Evolutionary conservation across 805 yeast species (phyloP).

Genomic region (Saccharomycopsis oosterbeekiorum): DNA sequence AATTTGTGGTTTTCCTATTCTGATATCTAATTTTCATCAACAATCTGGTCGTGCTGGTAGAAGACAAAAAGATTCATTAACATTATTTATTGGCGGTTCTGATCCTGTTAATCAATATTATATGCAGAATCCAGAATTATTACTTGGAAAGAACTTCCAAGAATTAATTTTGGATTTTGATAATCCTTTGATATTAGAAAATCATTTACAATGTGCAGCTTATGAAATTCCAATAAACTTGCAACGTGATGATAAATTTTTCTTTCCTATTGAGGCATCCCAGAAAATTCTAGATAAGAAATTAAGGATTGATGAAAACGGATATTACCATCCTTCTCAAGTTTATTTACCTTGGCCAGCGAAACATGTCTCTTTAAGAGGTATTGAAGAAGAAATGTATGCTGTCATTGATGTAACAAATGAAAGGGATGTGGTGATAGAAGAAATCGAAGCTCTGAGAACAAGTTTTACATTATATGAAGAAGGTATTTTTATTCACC

Average conservation of each 20-base stretch:
- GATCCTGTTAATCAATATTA: conserved; percentile 84
- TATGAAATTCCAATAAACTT: conserved; percentile 63
- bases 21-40: conserved; percentile 82
- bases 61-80: conserved; percentile 73
- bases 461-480: conserved; percentile 83
- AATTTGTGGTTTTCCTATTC: conserved; percentile 86
- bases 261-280: conserved; percentile 22
- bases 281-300: conserved; percentile 29
- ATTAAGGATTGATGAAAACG: conserved; percentile 33
- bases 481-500: conserved; percentile 91
- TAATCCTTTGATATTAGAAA: conserved; percentile 54
- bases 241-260: conserved; percentile 46
- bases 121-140: conserved; percentile 45
- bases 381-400: conserved; percentile 69
- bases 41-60: conserved; percentile 98
- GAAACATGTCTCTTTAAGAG: conserved; percentile 64
- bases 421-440: conserved; percentile 67
- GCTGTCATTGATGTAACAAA: conserved; percentile 89
- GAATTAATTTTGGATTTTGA: conserved; percentile 53
- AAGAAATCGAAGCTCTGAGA: conserved; percentile 80
- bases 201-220: conserved; percentile 92
- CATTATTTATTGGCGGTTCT: conserved; percentile 72
- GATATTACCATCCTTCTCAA: conserved; percentile 41
- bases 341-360: conserved; percentile 77
- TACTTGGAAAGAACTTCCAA: conserved; percentile 45